Conservation (phyloP, 768 basidiomycete genomes). For the Lentinula boryana region DNA sequence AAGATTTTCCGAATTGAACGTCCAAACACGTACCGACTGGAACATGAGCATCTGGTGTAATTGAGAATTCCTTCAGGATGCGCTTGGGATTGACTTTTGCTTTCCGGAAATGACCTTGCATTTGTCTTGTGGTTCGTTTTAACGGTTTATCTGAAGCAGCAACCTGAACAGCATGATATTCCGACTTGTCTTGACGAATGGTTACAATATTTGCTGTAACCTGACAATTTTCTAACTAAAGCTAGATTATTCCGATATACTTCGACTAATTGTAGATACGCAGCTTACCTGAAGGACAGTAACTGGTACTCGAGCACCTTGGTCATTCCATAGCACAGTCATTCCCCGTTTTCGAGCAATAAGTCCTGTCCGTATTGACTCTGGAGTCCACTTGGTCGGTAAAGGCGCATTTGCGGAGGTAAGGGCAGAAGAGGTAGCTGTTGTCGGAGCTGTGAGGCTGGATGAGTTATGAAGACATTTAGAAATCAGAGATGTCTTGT, state of each 20-base stretch:
- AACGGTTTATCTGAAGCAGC: slow-evolving; percentile 71
- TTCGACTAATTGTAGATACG: neutral
- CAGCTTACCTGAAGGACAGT: slow-evolving; percentile 82
- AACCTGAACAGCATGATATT: slow-evolving; percentile 91
- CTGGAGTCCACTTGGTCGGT: slow-evolving; percentile 70
- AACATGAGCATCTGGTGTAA: slow-evolving; percentile 85
- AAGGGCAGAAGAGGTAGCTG: neutral
- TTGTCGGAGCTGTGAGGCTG: neutral
- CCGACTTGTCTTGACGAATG: slow-evolving; percentile 56
- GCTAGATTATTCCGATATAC: neutral
- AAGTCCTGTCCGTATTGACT: slow-evolving; percentile 83
- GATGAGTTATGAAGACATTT: slow-evolving; percentile 4
- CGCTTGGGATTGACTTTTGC: slow-evolving; percentile 80
- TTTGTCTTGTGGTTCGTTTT: slow-evolving; percentile 71
- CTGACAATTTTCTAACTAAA: slow-evolving; percentile 82
- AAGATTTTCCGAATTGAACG: neutral
- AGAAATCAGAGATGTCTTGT: neutral
- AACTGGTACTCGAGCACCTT: slow-evolving; percentile 83
- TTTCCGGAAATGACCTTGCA: slow-evolving; percentile 86
- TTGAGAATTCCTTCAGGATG: slow-evolving; percentile 81
- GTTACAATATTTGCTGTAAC: slow-evolving; percentile 75
- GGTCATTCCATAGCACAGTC: slow-evolving; percentile 89
- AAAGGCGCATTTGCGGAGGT: slow-evolving; percentile 9
- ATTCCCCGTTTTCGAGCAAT: slow-evolving; percentile 96
- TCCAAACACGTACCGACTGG: slow-evolving; percentile 64